These are phyloP conservation scores for Phoma sp. DNA, from an alignment of 2,329 filamentous ascomycete species.

Conservation along the genomic window DNA sequence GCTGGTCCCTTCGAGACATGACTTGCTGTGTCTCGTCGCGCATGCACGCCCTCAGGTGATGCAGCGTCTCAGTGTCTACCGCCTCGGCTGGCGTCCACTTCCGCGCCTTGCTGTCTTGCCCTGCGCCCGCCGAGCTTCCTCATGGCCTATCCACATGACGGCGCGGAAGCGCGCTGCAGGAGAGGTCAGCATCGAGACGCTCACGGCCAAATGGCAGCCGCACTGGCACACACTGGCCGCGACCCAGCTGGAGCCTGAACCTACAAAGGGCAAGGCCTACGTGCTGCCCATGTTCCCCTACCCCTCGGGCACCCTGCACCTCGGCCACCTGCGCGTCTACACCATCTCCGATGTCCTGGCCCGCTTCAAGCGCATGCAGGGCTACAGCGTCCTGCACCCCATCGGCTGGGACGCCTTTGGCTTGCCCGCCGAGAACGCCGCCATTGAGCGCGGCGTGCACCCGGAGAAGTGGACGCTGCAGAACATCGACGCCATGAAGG, in stretches of 20 bases:
- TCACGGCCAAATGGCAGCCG: slow-evolving; percentile 59
- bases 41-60: slow-evolving; percentile 35
- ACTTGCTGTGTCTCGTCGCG: slow-evolving; percentile 11
- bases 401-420: slow-evolving; percentile 97
- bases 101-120: slow-evolving; percentile 18
- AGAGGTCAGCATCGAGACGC: slow-evolving; percentile 14
- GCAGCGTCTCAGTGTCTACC: slow-evolving; percentile 34
- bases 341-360: slow-evolving; percentile 87
- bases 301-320: slow-evolving; percentile 83
- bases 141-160: slow-evolving; percentile 17
- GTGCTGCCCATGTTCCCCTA: slow-evolving; percentile 94
- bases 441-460: slow-evolving; percentile 79
- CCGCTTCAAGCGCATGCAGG: slow-evolving; percentile 76
- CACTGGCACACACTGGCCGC: slow-evolving; percentile 50
- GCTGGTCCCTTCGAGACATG: neutral
- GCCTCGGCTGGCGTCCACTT: slow-evolving; percentile 28
- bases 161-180: slow-evolving; percentile 14
- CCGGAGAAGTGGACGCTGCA: slow-evolving; percentile 78
- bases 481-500: slow-evolving; percentile 87
- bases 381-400: slow-evolving; percentile 78
- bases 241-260: slow-evolving; percentile 17
- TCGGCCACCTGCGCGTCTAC: slow-evolving; percentile 88
- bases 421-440: slow-evolving; percentile 88
- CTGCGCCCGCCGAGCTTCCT: neutral
- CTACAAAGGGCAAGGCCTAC: slow-evolving; percentile 60